Evolutionary conservation across 257 asterid genomes (phyloP), one percentile per base, ranked within the genome.

Genomic region (Prunella vulgaris): DNA sequence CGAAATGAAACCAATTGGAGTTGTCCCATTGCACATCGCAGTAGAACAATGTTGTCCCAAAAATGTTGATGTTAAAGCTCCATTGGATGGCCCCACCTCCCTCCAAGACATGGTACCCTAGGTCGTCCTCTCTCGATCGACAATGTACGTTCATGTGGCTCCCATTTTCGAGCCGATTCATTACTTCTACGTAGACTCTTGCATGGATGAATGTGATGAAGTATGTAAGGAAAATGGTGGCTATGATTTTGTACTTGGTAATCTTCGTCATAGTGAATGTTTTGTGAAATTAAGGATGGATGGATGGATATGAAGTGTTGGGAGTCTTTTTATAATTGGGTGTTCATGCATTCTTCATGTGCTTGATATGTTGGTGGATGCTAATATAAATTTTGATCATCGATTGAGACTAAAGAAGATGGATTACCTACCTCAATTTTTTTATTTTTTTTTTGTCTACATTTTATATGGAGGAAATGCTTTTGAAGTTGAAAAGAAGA

Each of bases 41-140:
- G 0, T 74, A 80, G 44, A 80, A 84, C 24, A 84, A 28, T 0
- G 84, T 82, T 3, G 85, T 80, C 8, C 73, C 81, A 78, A 76
- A 80, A 18, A 80, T 0, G 33, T 82, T 84, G 9, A 32, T 28
- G 0, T 4, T 51, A 66, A 84, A 82, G 21, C 54, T 74, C 90
- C 90, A 84, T 0, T 35, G 15, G 4, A 37, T 24, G 35, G 68
- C 52, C 0, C 12, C 64, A 1, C 70, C 73, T 3, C 52, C 73
- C 6, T 37, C 63, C 71, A 84, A 5, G 0, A 58, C 24, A 21
- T 71, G 81, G 73, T 46, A 64, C 8, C 90, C 90, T 1, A 84
- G 69, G 30, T 84, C 90, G 17, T 84, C 77, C 3, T 84, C 81
- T 6, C 54, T 54, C 4, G 87, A 82, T 12, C 56, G 71, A 40